phyloP scores from a whole-genome alignment of 805 yeast species.

The Pichia heedii region DNA sequence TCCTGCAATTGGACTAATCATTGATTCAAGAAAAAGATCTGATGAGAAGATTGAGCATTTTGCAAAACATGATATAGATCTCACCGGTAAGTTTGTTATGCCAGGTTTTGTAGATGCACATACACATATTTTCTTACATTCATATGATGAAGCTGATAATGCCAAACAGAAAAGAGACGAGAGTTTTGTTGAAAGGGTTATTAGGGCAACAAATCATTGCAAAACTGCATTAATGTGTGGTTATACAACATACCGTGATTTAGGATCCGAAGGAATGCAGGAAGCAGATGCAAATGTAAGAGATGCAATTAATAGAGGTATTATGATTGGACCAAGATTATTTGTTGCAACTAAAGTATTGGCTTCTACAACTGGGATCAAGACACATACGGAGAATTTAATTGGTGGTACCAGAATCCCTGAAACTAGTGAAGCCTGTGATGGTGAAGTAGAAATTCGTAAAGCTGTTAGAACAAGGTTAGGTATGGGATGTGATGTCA shows the following conservation, averaged over 20 bases:
- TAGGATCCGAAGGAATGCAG: slow-evolving; percentile 23
- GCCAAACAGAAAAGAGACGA: slow-evolving; percentile 23
- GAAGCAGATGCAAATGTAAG: slow-evolving; percentile 24
- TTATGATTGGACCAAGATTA: slow-evolving; percentile 20
- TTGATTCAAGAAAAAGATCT: slow-evolving; percentile 8
- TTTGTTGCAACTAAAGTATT: slow-evolving; percentile 23
- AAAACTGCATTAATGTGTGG: slow-evolving; percentile 19
- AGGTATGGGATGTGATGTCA: slow-evolving; percentile 22
- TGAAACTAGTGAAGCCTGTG: slow-evolving; percentile 19
- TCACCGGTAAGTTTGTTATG: slow-evolving; percentile 17
- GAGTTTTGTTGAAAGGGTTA: slow-evolving; percentile 20
- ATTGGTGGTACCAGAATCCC: slow-evolving; percentile 21
- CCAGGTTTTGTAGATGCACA: slow-evolving; percentile 26
- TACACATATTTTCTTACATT: slow-evolving; percentile 23
- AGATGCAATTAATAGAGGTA: slow-evolving; percentile 22
- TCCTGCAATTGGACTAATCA: slow-evolving; percentile 17
- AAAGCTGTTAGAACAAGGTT: slow-evolving; percentile 21
- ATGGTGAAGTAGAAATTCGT: slow-evolving; percentile 21
- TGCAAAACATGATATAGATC: slow-evolving; percentile 15
- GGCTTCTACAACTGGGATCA: slow-evolving; percentile 18
- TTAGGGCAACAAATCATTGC: slow-evolving; percentile 22
- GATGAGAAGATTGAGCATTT: neutral
- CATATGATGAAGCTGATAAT: slow-evolving; percentile 22
- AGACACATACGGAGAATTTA: slow-evolving; percentile 19
- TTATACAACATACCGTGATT: slow-evolving; percentile 24